Evolutionary conservation across 305 asterid genomes (phyloP), one percentile per base, ranked within the genome.

Genomic region (Fraxinus paxiana): DNA sequence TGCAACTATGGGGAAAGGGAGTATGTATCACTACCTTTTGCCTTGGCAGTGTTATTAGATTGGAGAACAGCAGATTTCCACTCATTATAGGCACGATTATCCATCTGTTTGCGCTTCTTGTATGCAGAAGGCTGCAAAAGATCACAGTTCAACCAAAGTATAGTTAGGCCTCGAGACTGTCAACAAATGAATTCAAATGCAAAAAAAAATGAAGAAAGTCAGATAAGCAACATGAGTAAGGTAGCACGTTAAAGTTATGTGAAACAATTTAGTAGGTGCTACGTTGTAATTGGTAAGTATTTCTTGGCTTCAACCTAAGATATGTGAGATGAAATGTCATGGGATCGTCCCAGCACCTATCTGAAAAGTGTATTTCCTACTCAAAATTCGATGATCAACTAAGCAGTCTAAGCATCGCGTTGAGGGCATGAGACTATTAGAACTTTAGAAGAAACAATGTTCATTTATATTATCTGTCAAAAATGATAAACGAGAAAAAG

Each of bases 11-110:
- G 73, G 17, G 43, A 15, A 22, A 34, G 4, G 76, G 67, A 7
- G 34, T 6, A 51, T 6, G 37, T 9, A 6, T 77, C 46, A 12
- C 38, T 85, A 94, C 99, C 97, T 89, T 85, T 84, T 38, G 79
- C 84, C 80, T 89, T 85, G 84, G 65, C 76, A 46, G 65, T 87
- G 37, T 82, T 81, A 61, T 88, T 96, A 8, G 96, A 90, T 83
- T 87, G 88, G 26, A 92, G 75, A 74, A 96, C 99, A 15, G 92
- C 80, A 1, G 94, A 91, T 87, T 89, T 96, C 98, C 98, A 94
- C 30, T 87, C 91, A 63, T 91, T 87, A 1, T 92, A 94, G 34
- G 84, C 89, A 0, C 74, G 80, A 43, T 87, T 80, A 17, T 94
- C 93, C 85, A 81, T 87, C 48, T 81, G 87, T 84, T 94, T 96